These are phyloP conservation scores for Microdochium trichocladiopsis DNA, from an alignment of 2,329 filamentous ascomycete genomes.

Conservation along the genomic window DNA sequence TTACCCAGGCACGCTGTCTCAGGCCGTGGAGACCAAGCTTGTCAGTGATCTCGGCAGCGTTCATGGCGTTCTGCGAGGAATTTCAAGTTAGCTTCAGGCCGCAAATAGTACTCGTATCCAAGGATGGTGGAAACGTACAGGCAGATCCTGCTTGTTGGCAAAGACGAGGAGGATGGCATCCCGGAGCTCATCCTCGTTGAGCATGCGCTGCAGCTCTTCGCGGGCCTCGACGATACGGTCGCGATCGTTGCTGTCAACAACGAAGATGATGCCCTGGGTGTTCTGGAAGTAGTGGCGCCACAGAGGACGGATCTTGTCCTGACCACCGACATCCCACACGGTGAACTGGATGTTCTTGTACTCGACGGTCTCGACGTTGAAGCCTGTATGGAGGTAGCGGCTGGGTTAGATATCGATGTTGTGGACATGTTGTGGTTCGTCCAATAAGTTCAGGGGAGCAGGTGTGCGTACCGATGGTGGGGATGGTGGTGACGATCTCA, in stretches of 20 bases:
- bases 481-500: conserved; percentile 98
- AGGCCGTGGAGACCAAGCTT: conserved; percentile 99
- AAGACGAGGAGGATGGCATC: conserved; percentile 96
- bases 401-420: neutral
- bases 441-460: neutral
- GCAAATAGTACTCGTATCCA: neutral
- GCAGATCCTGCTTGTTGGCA: conserved; percentile 99
- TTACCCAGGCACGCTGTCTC: conserved; percentile 97
- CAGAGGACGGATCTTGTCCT: conserved; percentile 99
- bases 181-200: conserved; percentile 97
- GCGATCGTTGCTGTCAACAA: conserved; percentile 97
- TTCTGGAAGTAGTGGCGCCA: conserved; percentile 99
- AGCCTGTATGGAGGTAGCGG: conserved; percentile 47
- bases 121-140: conserved; percentile 53
- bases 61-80: conserved; percentile 86
- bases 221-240: conserved; percentile 96
- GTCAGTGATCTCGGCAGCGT: conserved; percentile 98
- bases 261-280: conserved; percentile 99
- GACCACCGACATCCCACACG: conserved; percentile 99
- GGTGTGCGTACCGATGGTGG: conserved; percentile 75
- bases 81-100: conserved; percentile 17
- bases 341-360: conserved; percentile 99
- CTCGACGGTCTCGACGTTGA: conserved; percentile 99
- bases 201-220: conserved; percentile 94
- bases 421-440: neutral